Evolutionary conservation across 1,139 yeast genomes (phyloP).

Genomic region (Candida sanyaensis): DNA sequence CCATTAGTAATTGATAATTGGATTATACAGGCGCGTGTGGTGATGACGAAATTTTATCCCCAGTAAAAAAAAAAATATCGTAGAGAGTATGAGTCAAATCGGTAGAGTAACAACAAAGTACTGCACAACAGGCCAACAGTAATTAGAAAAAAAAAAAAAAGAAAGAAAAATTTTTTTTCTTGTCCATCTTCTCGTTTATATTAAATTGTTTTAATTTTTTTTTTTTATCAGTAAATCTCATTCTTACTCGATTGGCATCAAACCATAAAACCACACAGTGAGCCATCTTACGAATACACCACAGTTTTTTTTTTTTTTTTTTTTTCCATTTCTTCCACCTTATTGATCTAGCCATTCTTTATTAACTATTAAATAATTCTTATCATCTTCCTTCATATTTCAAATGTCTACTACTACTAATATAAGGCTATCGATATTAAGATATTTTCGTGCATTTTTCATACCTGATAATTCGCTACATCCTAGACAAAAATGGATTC

Average conservation of each 20-base stretch:
- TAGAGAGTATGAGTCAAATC: too few species aligned
- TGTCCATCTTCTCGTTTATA: too few species aligned
- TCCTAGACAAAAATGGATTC: slow-evolving; percentile 57
- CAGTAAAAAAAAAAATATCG: too few species aligned
- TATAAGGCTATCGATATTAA: slow-evolving; percentile 11
- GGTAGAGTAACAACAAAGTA: too few species aligned
- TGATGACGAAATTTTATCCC: slow-evolving; percentile 1
- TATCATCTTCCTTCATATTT: too few species aligned
- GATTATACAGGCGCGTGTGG: slow-evolving; percentile 5
- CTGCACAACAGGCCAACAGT: background rate
- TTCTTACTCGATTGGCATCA: background rate
- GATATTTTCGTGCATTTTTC: slow-evolving; percentile 17
- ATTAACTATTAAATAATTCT: too few species aligned
- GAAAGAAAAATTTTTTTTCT: slow-evolving; percentile 1
- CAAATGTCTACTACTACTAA: slow-evolving; percentile 7
- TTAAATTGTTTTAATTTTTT: too few species aligned
- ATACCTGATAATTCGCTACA: slow-evolving; percentile 17
- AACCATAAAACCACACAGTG: background rate
- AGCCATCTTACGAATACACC: slow-evolving; percentile 1
- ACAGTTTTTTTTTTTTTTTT: slow-evolving; percentile 4
- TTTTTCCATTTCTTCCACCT: background rate
- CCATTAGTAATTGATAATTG: slow-evolving; percentile 8
- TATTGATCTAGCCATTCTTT: background rate
- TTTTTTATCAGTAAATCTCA: background rate
- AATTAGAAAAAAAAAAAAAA: slow-evolving; percentile 4